Conservation (phyloP, 352 stramenopile genomes). For the Discostella stelligera region DNA sequence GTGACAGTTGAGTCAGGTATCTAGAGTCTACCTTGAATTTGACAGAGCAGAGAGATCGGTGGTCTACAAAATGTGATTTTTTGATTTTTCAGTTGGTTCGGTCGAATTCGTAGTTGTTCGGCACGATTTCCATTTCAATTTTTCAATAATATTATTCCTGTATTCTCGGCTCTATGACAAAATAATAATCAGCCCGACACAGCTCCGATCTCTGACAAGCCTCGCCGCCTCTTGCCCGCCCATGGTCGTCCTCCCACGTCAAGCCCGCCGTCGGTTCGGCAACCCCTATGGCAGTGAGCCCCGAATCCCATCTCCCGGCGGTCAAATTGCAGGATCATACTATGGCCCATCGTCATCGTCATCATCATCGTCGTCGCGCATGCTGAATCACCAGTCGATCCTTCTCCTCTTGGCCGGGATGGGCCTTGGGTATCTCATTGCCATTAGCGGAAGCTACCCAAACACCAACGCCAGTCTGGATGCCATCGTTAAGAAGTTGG, state of each 20-base stretch:
- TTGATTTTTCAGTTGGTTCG: no score
- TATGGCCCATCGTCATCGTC: constrained; percentile 1
- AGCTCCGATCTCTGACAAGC: no score
- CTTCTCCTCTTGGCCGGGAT: constrained; percentile 56
- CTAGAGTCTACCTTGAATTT: no score
- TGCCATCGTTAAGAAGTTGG: constrained; percentile 34
- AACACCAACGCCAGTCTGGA: constrained; percentile 42
- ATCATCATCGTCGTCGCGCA: neutral
- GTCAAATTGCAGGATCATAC: neutral
- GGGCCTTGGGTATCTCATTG: constrained; percentile 57
- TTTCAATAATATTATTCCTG: no score
- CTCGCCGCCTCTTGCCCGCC: no score
- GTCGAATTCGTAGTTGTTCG: no score
- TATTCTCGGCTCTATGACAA: no score
- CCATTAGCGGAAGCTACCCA: constrained; percentile 18
- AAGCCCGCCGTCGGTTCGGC: constrained; percentile 25
- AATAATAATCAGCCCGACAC: no score
- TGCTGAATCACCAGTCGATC: constrained; percentile 30
- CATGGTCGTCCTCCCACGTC: constrained; percentile 38
- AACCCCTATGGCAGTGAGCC: constrained; percentile 12
- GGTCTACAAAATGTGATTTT: no score
- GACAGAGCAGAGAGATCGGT: no score
- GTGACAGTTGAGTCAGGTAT: no score
- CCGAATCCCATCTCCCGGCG: neutral
- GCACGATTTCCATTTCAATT: no score